These are phyloP conservation scores for Entoloma clypeatum DNA, from an alignment of 1,284 basidiomycete genomes.

Conservation along the genomic window DNA sequence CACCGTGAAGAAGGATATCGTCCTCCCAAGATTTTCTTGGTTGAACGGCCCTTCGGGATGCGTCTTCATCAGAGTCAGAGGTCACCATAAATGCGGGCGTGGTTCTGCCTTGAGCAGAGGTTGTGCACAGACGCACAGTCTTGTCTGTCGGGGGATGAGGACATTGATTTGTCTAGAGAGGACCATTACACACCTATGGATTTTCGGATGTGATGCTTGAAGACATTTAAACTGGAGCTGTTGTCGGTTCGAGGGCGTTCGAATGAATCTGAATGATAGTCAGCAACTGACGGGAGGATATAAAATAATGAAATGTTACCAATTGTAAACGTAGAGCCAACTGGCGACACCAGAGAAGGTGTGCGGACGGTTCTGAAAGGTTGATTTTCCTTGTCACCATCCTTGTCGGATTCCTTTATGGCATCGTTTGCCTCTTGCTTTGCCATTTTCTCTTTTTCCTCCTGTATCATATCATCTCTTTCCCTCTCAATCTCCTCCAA, in stretches of 20 bases:
- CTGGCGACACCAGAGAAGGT: constrained; percentile 25
- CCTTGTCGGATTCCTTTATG: constrained; percentile 5
- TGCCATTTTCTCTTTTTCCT: constrained; percentile 23
- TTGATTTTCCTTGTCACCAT: constrained; percentile 31
- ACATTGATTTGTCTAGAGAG: constrained; percentile 5
- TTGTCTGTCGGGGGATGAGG: constrained; percentile 38
- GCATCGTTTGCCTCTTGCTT: constrained; percentile 12
- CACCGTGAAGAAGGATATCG: constrained; percentile 39
- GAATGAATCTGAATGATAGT: constrained; percentile 9
- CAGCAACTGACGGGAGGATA: neutral
- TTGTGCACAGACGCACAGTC: constrained; percentile 53
- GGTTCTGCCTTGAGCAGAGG: constrained; percentile 45
- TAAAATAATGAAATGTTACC: constrained; percentile 20
- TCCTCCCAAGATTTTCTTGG: constrained; percentile 47
- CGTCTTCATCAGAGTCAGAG: constrained; percentile 31
- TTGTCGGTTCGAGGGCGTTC: constrained; percentile 21
- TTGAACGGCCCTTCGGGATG: constrained; percentile 22
- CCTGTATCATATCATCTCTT: constrained; percentile 38
- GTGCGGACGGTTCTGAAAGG: constrained; percentile 19
- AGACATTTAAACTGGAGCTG: constrained; percentile 29
- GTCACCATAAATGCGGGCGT: constrained; percentile 38
- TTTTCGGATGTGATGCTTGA: constrained; percentile 65
- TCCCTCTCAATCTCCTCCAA: constrained; percentile 48
- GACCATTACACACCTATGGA: constrained; percentile 54
- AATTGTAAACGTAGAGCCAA: constrained; percentile 30